Base-by-base conservation (phyloP, 1,139 yeast species). In the Hyphopichia khmerensis region DNA sequence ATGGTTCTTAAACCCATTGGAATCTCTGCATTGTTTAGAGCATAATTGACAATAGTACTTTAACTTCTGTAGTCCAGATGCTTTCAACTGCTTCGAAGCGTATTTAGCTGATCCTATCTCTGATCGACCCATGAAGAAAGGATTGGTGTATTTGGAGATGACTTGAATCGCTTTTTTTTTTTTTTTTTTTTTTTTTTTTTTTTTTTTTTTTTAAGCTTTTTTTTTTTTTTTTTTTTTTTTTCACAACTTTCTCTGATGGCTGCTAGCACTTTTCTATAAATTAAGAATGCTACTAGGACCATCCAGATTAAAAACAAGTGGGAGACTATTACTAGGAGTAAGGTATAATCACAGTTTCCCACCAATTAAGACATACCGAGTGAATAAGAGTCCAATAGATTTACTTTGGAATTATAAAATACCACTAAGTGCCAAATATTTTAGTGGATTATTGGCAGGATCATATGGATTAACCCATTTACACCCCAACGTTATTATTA, bases 1-100 rank as follows among this genome's bases (percentile, higher is more conserved):
- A 62, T 93, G 99, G 58, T 93, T 87, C 57, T 86, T 84, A 68
- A 87, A 93, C 29, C 99, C 99, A 64, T 93, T 93, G 49, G 87
- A 93, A 60, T 95, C 99, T 42, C 98, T 72, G 60, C 98, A 91
- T 65, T 93, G 99, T 57, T 91, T 89, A 56, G 77, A 79, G 56
- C 99, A 93, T 2, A 88, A 77, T 61, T 93, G 99, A 61, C 99
- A 93, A 62, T 90, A 93, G 74, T 80, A 93, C 49, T 80, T 77
- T 40, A 95, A 77, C 56, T 87, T 84, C 62, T 91, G 97, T 15
- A 91, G 79, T 7, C 98, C 98, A 33, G 81, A 73, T 16, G 91
- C 80, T 63, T 89, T 87, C 71, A 87, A 77, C 59, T 84, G 83
- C 54, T 87, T 89, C 34, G 93, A 77, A 45, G 85, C 70, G 59